A percentile compares a stretch with the other conserved stretches of the same genome.
These are phyloP conservation scores for Wilhelminamyces savonicus DNA, from an alignment of 805 yeast genomes.

Conservation along the genomic window DNA sequence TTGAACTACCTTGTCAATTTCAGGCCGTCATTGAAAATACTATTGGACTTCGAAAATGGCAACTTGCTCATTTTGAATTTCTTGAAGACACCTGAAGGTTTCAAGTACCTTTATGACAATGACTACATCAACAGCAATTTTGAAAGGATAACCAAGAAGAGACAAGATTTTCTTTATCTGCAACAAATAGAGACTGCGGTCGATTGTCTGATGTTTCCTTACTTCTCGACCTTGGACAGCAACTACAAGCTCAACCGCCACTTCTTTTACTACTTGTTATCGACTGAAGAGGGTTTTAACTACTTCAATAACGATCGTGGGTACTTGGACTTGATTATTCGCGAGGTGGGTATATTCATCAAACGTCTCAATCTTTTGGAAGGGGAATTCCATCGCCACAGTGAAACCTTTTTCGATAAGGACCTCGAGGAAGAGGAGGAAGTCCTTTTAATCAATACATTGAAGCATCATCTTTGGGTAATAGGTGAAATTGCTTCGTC, in stretches of 20 bases:
- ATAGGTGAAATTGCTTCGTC: slow-evolving; percentile 78
- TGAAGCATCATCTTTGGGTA: slow-evolving; percentile 83
- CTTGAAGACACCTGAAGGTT: slow-evolving; percentile 64
- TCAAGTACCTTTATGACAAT: slow-evolving; percentile 47
- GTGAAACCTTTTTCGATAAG: slow-evolving; percentile 12
- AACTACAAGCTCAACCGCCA: slow-evolving; percentile 29
- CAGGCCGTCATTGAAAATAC: slow-evolving; percentile 47
- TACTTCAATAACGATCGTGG: slow-evolving; percentile 43
- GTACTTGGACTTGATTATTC: slow-evolving; percentile 22
- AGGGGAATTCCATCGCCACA: slow-evolving; percentile 9
- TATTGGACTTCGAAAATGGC: slow-evolving; percentile 22
- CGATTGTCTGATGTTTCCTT: slow-evolving; percentile 13
- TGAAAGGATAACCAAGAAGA: slow-evolving; percentile 5
- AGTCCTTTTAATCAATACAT: slow-evolving; percentile 17
- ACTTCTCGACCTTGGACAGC: slow-evolving; percentile 2
- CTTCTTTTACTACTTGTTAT: slow-evolving; percentile 74
- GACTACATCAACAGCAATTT: no score
- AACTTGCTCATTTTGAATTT: slow-evolving; percentile 51
- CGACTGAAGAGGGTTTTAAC: slow-evolving; percentile 73
- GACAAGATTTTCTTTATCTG: slow-evolving; percentile 4
- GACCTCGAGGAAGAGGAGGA: slow-evolving; percentile 28
- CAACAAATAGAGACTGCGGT: slow-evolving; percentile 8
- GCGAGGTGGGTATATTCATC: slow-evolving; percentile 16
- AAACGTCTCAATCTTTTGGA: slow-evolving; percentile 10
- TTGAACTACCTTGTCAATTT: slow-evolving; percentile 45